Evolutionary conservation across 179 eudicot genomes (phyloP).

Genomic region (Spergularia azorica): DNA sequence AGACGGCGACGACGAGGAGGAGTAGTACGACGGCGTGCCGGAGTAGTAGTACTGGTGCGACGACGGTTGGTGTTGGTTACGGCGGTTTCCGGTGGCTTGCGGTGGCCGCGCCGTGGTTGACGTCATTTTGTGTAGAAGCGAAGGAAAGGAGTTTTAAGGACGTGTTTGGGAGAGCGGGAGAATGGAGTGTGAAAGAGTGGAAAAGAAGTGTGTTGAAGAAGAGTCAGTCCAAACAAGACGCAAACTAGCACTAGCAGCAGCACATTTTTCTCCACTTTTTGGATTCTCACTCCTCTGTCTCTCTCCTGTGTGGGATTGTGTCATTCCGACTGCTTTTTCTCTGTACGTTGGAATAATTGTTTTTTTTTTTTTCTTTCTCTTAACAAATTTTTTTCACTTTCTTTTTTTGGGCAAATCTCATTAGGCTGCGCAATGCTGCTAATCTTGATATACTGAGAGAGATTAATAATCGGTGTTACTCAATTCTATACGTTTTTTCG

Average conservation of each 20-base stretch:
- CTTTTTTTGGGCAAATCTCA: background rate
- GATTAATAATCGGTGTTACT: too few relatives aligned
- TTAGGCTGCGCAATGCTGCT: too few relatives aligned
- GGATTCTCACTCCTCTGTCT: too few relatives aligned
- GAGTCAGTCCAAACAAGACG: too few relatives aligned
- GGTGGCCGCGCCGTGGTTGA: background rate
- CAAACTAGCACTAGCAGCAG: too few relatives aligned
- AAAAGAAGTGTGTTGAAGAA: background rate
- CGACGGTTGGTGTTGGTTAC: conserved; percentile 13
- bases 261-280: too few relatives aligned
- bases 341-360: background rate
- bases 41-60: conserved; percentile 41
- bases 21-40: conserved; percentile 35
- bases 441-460: too few relatives aligned
- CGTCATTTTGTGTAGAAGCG: conserved; percentile 10
- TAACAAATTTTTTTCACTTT: background rate
- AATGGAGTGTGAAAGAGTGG: background rate
- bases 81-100: conserved; percentile 19
- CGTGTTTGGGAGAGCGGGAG: too few relatives aligned
- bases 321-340: conserved; percentile 11
- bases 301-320: background rate
- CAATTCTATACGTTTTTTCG: too few relatives aligned
- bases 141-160: background rate
- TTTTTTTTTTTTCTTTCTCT: background rate
- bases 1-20: conserved; percentile 60